Base-by-base conservation (phyloP, 2,329 filamentous ascomycete species). In the Trichoderma asperellum region DNA sequence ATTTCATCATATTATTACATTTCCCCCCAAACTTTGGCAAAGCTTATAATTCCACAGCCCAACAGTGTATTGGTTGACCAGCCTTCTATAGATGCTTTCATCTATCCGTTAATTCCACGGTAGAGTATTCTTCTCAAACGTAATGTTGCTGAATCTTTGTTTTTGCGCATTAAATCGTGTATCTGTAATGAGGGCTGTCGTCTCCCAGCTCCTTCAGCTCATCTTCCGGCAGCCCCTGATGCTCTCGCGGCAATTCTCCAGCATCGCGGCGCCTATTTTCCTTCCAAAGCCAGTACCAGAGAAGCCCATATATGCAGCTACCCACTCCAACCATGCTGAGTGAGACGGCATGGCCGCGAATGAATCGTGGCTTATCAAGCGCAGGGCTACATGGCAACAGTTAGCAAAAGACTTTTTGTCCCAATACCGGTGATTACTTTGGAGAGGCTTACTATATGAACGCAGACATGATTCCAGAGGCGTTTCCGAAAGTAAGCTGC, bases 401-500 rank as follows among this genome's bases (percentile, higher is more conserved):
- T 56, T 49, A 65, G 57, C 12, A 24, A 52, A 37, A 16, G n/a
- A 18, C 14, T 16, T 5, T 5, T 43, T 43, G 5, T 43, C 16
- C 40, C 14, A 12, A 18, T 40, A 47, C 43, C 6, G 8, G 4
- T 2, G 21, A 11, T 18, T 4, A 21, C 43, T 3, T 47, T 11
- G 16, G n/a, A 12, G 10, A 12, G 27, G 35, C 63, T 73, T 68
- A 81, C 79, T 86, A 86, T 66, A 91, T 87, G 73, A 92, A 93
- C 0, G 90, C 87, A 4, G 89, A 86, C 88, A 93, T 90, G 72
- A 94, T 90, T 2, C 92, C 92, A 12, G 88, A 86, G 18, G 84
- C 83, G 72, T 94, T 94, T 2, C 91, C 91, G 64, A 90, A 85
- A 0, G 88, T 92, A 43, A 93, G 81, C 76, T 93, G 91, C 76